phyloP scores from a whole-genome alignment of 352 stramenopile species.

The Lagenidium giganteum region DNA sequence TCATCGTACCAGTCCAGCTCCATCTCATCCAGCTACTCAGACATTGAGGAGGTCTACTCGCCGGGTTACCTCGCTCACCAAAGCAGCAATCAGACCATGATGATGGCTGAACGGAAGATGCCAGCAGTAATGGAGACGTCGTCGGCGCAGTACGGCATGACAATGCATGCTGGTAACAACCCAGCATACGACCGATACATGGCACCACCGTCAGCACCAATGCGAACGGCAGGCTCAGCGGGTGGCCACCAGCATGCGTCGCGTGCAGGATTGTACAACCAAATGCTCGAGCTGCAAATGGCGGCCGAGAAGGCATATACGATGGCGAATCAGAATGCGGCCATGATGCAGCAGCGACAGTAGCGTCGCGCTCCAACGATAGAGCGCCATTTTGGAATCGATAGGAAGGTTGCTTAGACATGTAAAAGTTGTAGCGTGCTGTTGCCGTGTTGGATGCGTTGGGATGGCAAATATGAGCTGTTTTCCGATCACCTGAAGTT shows the following conservation, averaged over 20 bases:
- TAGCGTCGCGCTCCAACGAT: not conserved
- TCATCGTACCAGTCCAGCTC: constrained; percentile 58
- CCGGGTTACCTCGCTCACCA: constrained; percentile 7
- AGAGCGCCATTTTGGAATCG: constrained; percentile 1
- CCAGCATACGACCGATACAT: not conserved
- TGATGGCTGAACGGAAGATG: constrained; percentile 37
- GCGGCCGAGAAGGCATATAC: constrained; percentile 62
- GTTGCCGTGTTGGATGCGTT: too few species aligned
- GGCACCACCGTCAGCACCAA: constrained; percentile 26
- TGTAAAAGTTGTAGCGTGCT: too few species aligned
- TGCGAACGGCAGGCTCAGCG: constrained; percentile 19
- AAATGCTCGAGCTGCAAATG: constrained; percentile 75
- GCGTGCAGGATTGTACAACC: constrained; percentile 64
- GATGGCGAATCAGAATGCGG: constrained; percentile 65
- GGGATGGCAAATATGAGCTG: too few species aligned
- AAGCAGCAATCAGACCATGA: constrained; percentile 14
- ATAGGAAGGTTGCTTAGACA: not conserved
- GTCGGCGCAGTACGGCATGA: constrained; percentile 4
- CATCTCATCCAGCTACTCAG: constrained; percentile 42
- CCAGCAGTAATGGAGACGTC: constrained; percentile 27
- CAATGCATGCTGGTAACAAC: constrained; percentile 1
- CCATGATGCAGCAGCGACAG: constrained; percentile 34
- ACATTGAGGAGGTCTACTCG: constrained; percentile 36
- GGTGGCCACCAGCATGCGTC: constrained; percentile 20
- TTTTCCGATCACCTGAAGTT: too few species aligned